Conservation (phyloP, 441 rosid genomes). For the Syzygium syzygioides region DNA sequence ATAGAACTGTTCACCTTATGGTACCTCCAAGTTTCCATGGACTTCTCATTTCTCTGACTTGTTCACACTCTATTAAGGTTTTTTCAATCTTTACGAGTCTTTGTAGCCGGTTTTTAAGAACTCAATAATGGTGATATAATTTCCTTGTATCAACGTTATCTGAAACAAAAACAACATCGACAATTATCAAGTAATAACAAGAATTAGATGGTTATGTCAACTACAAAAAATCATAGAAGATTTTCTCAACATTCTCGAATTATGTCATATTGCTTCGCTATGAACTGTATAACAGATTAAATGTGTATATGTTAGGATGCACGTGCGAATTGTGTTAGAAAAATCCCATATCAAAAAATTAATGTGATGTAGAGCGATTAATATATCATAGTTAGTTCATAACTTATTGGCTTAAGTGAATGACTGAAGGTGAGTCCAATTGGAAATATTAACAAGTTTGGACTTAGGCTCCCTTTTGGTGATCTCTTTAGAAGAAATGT, state of each 20-base stretch:
- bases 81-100: not conserved
- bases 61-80: not conserved
- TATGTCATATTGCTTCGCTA: not conserved
- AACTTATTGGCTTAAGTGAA: too few relatives aligned
- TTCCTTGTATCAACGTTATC: not conserved
- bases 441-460: too few relatives aligned
- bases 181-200: not conserved
- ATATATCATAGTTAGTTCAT: too few relatives aligned
- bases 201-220: not conserved
- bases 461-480: too few relatives aligned
- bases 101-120: not conserved
- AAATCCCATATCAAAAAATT: too few relatives aligned
- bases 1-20: too few relatives aligned
- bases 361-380: too few relatives aligned
- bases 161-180: not conserved
- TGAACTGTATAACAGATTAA: not conserved
- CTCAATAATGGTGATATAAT: not conserved
- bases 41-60: not conserved
- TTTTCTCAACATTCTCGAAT: not conserved
- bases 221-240: not conserved
- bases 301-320: not conserved
- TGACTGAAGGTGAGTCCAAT: too few relatives aligned
- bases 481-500: too few relatives aligned
- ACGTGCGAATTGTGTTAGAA: too few relatives aligned
- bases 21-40: not conserved